These are phyloP conservation scores for Lasiosphaeria hispida DNA, from an alignment of 495 filamentous ascomycete species.

Conservation along the genomic window DNA sequence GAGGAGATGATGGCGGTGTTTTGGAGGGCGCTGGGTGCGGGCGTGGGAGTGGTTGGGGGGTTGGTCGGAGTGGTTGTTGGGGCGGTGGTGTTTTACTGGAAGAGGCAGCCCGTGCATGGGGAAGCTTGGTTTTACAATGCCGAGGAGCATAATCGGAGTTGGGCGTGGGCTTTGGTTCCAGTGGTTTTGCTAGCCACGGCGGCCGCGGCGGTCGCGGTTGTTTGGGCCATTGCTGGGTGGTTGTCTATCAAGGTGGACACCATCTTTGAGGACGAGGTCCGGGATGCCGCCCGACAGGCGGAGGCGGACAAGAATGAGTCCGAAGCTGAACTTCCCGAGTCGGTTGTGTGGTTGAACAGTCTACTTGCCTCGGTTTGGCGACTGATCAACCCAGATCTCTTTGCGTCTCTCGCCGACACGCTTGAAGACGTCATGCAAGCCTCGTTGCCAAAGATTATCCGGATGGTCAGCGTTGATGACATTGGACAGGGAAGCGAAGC, in stretches of 20 bases:
- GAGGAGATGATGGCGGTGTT: conserved; percentile 48
- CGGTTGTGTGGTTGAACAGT: conserved; percentile 64
- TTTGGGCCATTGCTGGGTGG: conserved; percentile 52
- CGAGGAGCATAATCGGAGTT: not conserved
- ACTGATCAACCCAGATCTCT: conserved; percentile 68
- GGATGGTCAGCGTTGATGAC: conserved; percentile 68
- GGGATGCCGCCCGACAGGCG: conserved; percentile 54
- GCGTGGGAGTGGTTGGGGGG: conserved; percentile 1
- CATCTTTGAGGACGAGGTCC: conserved; percentile 61
- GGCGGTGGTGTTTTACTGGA: not conserved
- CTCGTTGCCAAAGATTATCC: conserved; percentile 58
- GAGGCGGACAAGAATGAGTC: conserved; percentile 38
- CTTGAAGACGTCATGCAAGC: conserved; percentile 74
- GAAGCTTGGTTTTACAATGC: not conserved
- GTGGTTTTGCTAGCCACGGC: conserved; percentile 27
- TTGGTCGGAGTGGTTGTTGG: not conserved
- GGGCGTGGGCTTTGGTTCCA: conserved; percentile 9
- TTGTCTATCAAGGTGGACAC: conserved; percentile 48
- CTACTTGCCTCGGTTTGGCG: conserved; percentile 64
- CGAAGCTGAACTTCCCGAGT: conserved; percentile 52
- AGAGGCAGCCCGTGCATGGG: not conserved
- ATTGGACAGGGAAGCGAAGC: conserved; percentile 67
- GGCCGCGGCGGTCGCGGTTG: conserved; percentile 35
- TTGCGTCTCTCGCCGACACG: conserved; percentile 60
- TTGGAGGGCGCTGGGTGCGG: conserved; percentile 32